A percentile compares a stretch with the other conserved stretches of the same genome.
These are phyloP conservation scores for Sporothrix phasma DNA, from an alignment of 2,329 filamentous ascomycete genomes.

Conservation along the genomic window DNA sequence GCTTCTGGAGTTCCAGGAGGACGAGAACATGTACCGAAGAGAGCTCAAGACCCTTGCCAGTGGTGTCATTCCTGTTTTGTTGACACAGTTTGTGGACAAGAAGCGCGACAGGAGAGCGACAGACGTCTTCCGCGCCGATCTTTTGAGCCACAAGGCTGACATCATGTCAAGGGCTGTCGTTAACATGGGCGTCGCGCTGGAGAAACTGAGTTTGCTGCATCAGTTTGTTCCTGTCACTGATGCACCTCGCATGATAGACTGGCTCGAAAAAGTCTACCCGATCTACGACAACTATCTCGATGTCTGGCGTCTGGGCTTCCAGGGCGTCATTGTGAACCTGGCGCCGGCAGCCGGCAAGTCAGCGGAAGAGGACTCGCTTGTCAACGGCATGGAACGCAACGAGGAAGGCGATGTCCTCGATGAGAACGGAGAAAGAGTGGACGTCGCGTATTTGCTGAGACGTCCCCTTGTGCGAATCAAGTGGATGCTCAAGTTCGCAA, in stretches of 20 bases:
- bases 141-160: constrained; percentile 43
- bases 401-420: constrained; percentile 58
- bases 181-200: constrained; percentile 83
- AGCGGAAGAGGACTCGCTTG: constrained; percentile 51
- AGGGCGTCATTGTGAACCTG: constrained; percentile 88
- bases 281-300: constrained; percentile 79
- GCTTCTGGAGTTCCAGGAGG: constrained; percentile 67
- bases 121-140: constrained; percentile 55
- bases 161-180: constrained; percentile 76
- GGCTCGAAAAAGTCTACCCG: constrained; percentile 68
- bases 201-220: constrained; percentile 73
- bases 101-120: constrained; percentile 49
- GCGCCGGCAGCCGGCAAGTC: constrained; percentile 50
- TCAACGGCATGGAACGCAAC: constrained; percentile 51
- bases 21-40: constrained; percentile 79
- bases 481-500: constrained; percentile 74
- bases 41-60: constrained; percentile 90
- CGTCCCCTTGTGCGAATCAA: constrained; percentile 80
- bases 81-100: constrained; percentile 72
- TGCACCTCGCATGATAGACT: constrained; percentile 60
- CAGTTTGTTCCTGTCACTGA: constrained; percentile 68
- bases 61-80: constrained; percentile 84
- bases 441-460: constrained; percentile 88
- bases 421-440: constrained; percentile 75
- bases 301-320: constrained; percentile 86